Percentiles rank a stretch among this genome's conserved stretches.
Evolutionary conservation across 2,329 filamentous ascomycete genomes (phyloP).

Genomic region (Fonsecaea pedrosoi): DNA sequence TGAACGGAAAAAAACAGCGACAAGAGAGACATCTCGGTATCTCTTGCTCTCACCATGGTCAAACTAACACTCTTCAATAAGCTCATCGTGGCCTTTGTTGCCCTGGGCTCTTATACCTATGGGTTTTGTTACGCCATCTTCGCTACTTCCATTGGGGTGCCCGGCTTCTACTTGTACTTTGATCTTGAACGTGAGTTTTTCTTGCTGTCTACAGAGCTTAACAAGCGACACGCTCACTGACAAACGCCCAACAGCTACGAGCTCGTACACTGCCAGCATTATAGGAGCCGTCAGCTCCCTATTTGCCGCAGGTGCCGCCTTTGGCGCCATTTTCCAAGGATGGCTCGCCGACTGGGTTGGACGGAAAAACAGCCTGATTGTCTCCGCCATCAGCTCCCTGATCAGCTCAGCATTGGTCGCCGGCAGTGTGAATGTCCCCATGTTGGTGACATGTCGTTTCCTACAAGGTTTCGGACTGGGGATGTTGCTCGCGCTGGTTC

Average conservation of each 20-base stretch:
- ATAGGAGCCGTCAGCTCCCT: conserved; percentile 54
- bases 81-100: not conserved
- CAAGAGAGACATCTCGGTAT: too few species aligned
- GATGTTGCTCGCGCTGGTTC: conserved; percentile 52
- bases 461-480: conserved; percentile 51
- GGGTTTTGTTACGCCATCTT: not conserved
- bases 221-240: too few species aligned
- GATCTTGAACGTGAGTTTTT: conserved; percentile 1
- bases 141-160: conserved; percentile 6
- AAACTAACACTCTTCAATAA: not conserved
- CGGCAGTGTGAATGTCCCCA: conserved; percentile 35
- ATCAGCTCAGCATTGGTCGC: conserved; percentile 46
- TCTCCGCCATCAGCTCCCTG: conserved; percentile 46
- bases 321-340: conserved; percentile 46
- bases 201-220: too few species aligned
- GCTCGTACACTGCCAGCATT: conserved; percentile 47
- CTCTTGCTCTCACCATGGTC: not conserved
- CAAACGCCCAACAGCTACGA: too few species aligned
- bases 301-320: conserved; percentile 49
- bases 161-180: conserved; percentile 10
- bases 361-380: conserved; percentile 46
- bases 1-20: too few species aligned
- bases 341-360: conserved; percentile 49
- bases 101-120: conserved; percentile 2
- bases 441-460: conserved; percentile 30